Base-by-base conservation (phyloP, 2,329 filamentous ascomycete genomes). In the Ophiostoma sp. region DNA sequence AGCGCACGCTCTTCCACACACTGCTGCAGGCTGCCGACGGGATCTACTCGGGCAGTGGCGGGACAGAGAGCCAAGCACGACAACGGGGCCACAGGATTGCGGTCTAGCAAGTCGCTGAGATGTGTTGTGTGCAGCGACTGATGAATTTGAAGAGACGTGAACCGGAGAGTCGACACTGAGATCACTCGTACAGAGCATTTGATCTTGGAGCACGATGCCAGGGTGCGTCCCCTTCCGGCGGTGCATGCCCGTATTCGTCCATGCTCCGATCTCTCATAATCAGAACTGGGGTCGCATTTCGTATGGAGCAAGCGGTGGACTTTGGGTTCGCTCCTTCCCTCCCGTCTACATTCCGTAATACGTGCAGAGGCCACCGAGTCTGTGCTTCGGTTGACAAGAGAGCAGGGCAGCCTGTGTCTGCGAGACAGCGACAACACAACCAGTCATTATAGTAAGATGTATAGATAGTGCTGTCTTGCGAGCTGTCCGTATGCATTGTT, bases 21-120 rank as follows among this genome's bases (percentile, higher is more conserved):
- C 8, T 36, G n/a, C 60, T 36, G 42, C 40, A 42, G 45, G 42
- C n/a, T 64, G 66, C 62, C 52, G 47, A 49, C 55, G 62, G 68
- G 66, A 55, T 55, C 68, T 27, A 66, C 68, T 69, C 68, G 68
- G 66, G 66, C 68, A 66, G 68, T 55, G 64, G 64, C 66, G 69
- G 65, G 65, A 66, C 64, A 42, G 45, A 11, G 47, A 63, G 14
- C n/a, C 45, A 62, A 64, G 55, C 42, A 49, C 8, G 52, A 60
- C 18, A 36, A 67, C 66, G 47, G 66, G 55, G 55, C 55, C 27
- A 60, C 55, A 60, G 27, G 38, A 38, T 27, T 27, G 27, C 27
- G 27, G 27, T 27, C 27, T 27, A 27, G 27, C 27, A 27, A 27
- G 27, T 27, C 27, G 2, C 27, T 2, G 27, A 27, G 27, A 27